Conservation (phyloP, 1,284 basidiomycete genomes). For the Peniophora sp. region DNA sequence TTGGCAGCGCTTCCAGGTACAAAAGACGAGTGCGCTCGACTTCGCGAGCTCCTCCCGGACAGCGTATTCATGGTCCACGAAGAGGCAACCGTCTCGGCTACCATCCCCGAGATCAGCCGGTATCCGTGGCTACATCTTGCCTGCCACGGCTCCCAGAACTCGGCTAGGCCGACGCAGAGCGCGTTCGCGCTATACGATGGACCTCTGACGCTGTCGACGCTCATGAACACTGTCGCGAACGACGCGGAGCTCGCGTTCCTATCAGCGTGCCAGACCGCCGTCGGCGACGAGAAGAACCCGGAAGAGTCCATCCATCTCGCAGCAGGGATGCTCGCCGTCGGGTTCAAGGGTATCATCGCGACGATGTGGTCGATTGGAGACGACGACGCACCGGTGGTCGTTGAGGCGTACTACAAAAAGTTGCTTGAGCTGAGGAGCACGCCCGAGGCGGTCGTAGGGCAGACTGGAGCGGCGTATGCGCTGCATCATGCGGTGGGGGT, state of each 20-base stretch:
- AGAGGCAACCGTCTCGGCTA: background rate
- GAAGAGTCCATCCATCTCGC: constrained; percentile 9
- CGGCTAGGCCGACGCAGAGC: constrained; percentile 5
- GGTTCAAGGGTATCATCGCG: constrained; percentile 9
- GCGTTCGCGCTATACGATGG: constrained; percentile 5
- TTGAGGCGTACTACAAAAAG: no score
- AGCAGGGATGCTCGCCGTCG: constrained; percentile 10
- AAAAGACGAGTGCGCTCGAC: background rate
- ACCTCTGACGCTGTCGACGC: background rate
- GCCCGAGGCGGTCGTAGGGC: no score
- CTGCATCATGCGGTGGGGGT: no score
- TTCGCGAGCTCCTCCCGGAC: background rate
- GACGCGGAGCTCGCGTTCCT: constrained; percentile 11
- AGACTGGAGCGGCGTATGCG: no score
- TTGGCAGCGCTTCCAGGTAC: background rate
- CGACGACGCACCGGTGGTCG: no score
- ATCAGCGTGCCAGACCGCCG: constrained; percentile 11
- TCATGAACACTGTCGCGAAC: background rate
- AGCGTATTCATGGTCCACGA: background rate
- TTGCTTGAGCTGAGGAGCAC: no score
- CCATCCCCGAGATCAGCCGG: no score
- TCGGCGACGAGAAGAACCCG: constrained; percentile 3
- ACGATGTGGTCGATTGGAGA: constrained; percentile 11
- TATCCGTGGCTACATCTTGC: constrained; percentile 7
- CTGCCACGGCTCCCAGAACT: constrained; percentile 9